A percentile compares a stretch with the other conserved stretches of the same genome.
Conservation (phyloP, 345 rosid species). For the Euphorbia peplus region DNA sequence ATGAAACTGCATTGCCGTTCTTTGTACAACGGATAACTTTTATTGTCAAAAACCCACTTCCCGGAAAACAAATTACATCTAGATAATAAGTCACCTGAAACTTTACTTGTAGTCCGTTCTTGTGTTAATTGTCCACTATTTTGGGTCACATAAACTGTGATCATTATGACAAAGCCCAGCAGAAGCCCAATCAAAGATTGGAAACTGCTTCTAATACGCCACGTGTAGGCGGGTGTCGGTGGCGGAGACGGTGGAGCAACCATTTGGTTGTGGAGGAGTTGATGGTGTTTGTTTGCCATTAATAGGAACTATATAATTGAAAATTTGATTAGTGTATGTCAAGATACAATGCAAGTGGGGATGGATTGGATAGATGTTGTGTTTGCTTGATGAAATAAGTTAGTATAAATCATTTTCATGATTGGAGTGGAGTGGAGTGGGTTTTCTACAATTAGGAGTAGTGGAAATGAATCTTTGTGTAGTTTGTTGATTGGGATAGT, state of each 20-base stretch:
- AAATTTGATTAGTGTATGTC: not conserved
- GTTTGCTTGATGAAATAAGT: not conserved
- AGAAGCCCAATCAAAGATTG: slow-evolving; percentile 62
- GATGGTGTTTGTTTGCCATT: slow-evolving; percentile 50
- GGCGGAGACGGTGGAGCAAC: slow-evolving; percentile 7
- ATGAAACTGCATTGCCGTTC: slow-evolving; percentile 26
- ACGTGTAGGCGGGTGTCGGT: slow-evolving; percentile 15
- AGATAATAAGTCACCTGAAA: slow-evolving; percentile 7
- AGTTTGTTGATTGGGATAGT: slow-evolving; percentile 33
- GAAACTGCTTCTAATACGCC: slow-evolving; percentile 54
- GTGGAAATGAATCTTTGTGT: slow-evolving; percentile 9
- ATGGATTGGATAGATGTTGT: too few species aligned
- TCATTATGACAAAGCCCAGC: slow-evolving; percentile 42
- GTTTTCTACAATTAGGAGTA: slow-evolving; percentile 18
- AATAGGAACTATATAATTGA: not conserved
- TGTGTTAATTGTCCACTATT: slow-evolving; percentile 20
- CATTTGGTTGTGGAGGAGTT: slow-evolving; percentile 16
- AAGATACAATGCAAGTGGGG: not conserved
- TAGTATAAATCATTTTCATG: slow-evolving; percentile 21
- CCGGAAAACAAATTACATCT: slow-evolving; percentile 27
- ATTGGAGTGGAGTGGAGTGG: not conserved
- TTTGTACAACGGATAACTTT: slow-evolving; percentile 27
- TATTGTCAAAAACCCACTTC: slow-evolving; percentile 32
- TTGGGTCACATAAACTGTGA: slow-evolving; percentile 44
- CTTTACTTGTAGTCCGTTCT: slow-evolving; percentile 5